phyloP scores from a whole-genome alignment of 139 green algal genomes.

The Marvania coccoides region DNA sequence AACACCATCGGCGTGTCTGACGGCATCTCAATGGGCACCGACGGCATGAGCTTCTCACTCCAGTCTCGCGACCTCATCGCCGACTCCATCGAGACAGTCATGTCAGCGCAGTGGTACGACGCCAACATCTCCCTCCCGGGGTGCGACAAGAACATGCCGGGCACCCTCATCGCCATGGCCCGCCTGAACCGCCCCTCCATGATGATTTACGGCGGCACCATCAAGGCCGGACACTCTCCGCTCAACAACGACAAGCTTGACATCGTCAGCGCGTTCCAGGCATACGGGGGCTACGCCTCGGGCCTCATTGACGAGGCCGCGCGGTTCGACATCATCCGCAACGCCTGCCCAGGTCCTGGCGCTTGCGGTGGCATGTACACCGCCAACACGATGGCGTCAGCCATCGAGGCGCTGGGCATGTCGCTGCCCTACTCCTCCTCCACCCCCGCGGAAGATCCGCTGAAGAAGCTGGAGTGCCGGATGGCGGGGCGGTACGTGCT shows the following conservation, averaged over 20 bases:
- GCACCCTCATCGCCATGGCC: constrained; percentile 92
- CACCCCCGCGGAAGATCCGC: constrained; percentile 88
- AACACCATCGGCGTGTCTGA: constrained; percentile 93
- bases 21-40: constrained; percentile 97
- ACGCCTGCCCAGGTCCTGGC: constrained; percentile 84
- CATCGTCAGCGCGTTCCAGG: constrained; percentile 96
- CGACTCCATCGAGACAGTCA: constrained; percentile 96
- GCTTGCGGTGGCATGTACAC: constrained; percentile 95
- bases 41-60: constrained; percentile 93
- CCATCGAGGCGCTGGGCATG: constrained; percentile 97
- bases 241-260: constrained; percentile 63
- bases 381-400: constrained; percentile 97
- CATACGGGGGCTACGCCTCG: constrained; percentile 74
- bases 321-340: constrained; percentile 81
- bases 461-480: constrained; percentile 92
- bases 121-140: constrained; percentile 83
- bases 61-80: constrained; percentile 88
- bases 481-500: constrained; percentile 77
- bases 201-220: constrained; percentile 99
- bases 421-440: constrained; percentile 86
- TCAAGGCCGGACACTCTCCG: constrained; percentile 68
- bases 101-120: constrained; percentile 94
- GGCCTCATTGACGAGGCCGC: constrained; percentile 79
- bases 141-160: constrained; percentile 99
- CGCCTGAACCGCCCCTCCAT: constrained; percentile 89